Conservation (phyloP, 805 yeast genomes). For the Blastobotrys chiropterorum region DNA sequence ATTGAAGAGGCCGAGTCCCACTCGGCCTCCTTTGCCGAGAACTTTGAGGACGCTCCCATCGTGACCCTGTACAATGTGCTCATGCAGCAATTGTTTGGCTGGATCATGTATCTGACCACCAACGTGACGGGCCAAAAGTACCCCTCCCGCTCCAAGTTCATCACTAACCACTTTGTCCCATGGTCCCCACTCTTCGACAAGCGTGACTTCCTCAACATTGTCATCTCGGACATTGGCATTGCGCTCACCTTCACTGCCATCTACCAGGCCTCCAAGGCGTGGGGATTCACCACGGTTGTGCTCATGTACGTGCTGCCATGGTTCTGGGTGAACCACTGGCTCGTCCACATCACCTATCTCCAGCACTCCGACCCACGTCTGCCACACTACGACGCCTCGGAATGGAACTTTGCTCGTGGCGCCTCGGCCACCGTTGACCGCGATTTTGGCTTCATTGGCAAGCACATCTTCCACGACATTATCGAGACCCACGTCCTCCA, state of each 20-base stretch:
- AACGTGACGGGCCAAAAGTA: slow-evolving; percentile 75
- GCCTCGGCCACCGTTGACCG: slow-evolving; percentile 88
- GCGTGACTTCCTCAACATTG: slow-evolving; percentile 64
- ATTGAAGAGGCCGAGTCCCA: background rate
- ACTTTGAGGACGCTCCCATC: slow-evolving; percentile 71
- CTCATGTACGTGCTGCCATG: slow-evolving; percentile 75
- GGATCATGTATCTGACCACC: slow-evolving; percentile 57
- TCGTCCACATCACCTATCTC: slow-evolving; percentile 76
- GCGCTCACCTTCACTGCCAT: slow-evolving; percentile 44
- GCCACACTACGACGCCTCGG: slow-evolving; percentile 70
- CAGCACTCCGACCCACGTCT: slow-evolving; percentile 76
- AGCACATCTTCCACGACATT: slow-evolving; percentile 76
- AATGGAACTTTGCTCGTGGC: slow-evolving; percentile 78
- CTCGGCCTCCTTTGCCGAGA: slow-evolving; percentile 40
- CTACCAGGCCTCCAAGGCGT: slow-evolving; percentile 53
- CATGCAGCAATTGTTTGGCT: slow-evolving; percentile 72
- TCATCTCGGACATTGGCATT: slow-evolving; percentile 70
- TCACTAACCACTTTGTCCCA: slow-evolving; percentile 66
- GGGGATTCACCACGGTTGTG: slow-evolving; percentile 56
- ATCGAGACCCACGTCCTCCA: slow-evolving; percentile 88
- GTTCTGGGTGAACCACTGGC: slow-evolving; percentile 81
- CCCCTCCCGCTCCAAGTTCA: slow-evolving; percentile 42
- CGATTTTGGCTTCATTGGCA: slow-evolving; percentile 74
- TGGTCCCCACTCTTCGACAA: slow-evolving; percentile 66
- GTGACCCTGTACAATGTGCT: slow-evolving; percentile 50